Percentiles rank a stretch among this genome's conserved stretches.
These are phyloP conservation scores for Dendrocalamus latiflorus DNA, from an alignment of 202 grass and related monocot genomes.

Conservation along the genomic window DNA sequence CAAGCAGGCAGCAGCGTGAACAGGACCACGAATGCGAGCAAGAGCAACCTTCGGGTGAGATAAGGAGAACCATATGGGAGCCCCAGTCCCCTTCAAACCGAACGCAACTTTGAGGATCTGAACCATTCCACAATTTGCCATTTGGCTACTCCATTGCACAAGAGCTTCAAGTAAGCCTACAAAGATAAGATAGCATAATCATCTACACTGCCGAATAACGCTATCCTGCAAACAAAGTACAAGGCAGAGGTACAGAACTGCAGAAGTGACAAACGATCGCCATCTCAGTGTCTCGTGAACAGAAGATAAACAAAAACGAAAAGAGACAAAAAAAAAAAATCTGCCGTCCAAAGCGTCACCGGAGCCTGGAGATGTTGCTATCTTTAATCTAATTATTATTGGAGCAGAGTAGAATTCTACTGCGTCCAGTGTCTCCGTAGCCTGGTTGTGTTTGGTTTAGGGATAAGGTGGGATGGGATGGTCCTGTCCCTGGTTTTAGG, in stretches of 20 bases:
- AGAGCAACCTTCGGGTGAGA: no score
- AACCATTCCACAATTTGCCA: no score
- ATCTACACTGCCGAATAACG: not conserved
- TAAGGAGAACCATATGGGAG: no score
- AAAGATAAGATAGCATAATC: not conserved
- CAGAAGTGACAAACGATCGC: conserved; percentile 29
- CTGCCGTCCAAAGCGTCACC: conserved; percentile 35
- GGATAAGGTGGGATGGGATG: no score
- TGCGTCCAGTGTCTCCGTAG: not conserved
- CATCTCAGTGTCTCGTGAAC: not conserved
- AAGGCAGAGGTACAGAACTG: not conserved
- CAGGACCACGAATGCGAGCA: no score
- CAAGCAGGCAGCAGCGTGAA: no score
- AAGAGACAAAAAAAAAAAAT: not conserved
- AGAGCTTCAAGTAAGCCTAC: not conserved
- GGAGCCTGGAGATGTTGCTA: not conserved
- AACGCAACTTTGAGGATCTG: no score
- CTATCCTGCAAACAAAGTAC: not conserved
- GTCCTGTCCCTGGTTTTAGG: no score
- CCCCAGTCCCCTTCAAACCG: no score
- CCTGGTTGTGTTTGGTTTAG: no score
- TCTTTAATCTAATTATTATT: conserved; percentile 4
- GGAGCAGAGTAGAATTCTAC: not conserved
- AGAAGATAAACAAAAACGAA: not conserved
- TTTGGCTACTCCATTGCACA: not conserved